These are phyloP conservation scores for Yarrowia osloensis DNA, from an alignment of 805 yeast species.

Conservation along the genomic window DNA sequence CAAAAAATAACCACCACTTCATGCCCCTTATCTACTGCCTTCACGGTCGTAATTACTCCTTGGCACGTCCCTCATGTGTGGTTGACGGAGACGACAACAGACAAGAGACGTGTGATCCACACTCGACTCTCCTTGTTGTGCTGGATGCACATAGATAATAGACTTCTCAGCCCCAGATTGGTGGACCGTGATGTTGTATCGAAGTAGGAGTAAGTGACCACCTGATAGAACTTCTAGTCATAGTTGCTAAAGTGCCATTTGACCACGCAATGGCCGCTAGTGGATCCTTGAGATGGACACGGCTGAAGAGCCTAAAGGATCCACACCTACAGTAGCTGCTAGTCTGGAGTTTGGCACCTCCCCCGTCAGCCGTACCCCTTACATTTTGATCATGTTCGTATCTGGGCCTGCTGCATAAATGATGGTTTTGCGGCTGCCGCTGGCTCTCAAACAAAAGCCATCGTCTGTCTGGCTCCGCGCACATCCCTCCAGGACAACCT, in stretches of 20 bases:
- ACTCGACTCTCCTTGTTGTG: background rate
- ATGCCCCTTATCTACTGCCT: background rate
- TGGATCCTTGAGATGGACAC: no score
- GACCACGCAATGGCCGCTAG: no score
- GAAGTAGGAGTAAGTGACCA: no score
- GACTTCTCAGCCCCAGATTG: slow-evolving; percentile 11
- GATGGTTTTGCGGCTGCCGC: background rate
- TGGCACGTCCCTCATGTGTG: slow-evolving; percentile 1
- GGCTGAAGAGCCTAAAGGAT: no score
- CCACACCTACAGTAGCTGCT: no score
- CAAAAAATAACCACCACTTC: background rate
- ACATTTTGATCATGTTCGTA: slow-evolving; percentile 9
- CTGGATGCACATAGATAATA: background rate
- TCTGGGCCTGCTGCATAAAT: background rate
- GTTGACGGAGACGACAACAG: background rate
- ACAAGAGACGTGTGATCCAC: slow-evolving; percentile 2
- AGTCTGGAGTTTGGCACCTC: no score
- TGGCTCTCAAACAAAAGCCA: background rate
- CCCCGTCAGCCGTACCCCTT: no score
- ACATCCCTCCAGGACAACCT: background rate
- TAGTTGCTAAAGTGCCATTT: no score
- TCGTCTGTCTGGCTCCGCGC: background rate
- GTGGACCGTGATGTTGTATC: no score
- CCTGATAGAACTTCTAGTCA: no score
- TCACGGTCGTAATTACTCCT: background rate